Evolutionary conservation across 805 yeast species (phyloP), one percentile per base, ranked within the genome.

Genomic region (Saccharomyces eubayanus): DNA sequence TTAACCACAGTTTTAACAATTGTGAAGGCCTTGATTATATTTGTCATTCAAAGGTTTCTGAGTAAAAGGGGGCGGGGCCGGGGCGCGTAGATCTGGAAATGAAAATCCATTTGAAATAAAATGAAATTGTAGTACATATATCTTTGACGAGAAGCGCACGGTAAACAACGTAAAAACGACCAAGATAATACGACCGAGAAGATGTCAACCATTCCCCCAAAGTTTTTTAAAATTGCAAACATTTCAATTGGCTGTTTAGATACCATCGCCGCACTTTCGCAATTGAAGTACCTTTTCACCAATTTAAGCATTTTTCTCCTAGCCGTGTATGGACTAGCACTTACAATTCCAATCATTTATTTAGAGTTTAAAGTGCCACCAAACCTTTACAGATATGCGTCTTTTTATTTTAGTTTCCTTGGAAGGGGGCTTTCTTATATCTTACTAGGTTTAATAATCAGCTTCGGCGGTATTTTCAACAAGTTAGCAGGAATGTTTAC

Each of bases 371-470:
- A 75, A 66, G 63, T 74, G 55, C 74, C 89, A 16, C 77, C 85
- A 5, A 79, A 81, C 56, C 77, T 86, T n/a, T 77, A 80, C 59
- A 75, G 80, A 5, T 86, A 81, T 61, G 87, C 82, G 6, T 83
- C 88, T 2, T 84, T 85, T 55, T 75, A 84, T 59, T 84, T 82
- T 64, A 82, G 87, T 29, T 84, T 84, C 59, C 63, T 78, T 21
- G 84, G 84, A 6, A 72, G 84, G 53, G 84, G 84, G 20, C 58
- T 77, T 11, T 72, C 62, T 6, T 58, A 62, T 46, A 57, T 67
- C 24, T 48, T 67, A 50, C 46, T 68, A 40, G 63, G 85, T 75
- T 48, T 81, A 81, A 20, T 85, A 79, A 63, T 74, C 79, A 62
- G 78, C 76, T 66, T 82, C 51, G 84, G 80, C 8, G 77, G 83